Evolutionary conservation across 2,329 filamentous ascomycete genomes (phyloP), one percentile per base, ranked within the genome.

Genomic region (Nemania serpens): DNA sequence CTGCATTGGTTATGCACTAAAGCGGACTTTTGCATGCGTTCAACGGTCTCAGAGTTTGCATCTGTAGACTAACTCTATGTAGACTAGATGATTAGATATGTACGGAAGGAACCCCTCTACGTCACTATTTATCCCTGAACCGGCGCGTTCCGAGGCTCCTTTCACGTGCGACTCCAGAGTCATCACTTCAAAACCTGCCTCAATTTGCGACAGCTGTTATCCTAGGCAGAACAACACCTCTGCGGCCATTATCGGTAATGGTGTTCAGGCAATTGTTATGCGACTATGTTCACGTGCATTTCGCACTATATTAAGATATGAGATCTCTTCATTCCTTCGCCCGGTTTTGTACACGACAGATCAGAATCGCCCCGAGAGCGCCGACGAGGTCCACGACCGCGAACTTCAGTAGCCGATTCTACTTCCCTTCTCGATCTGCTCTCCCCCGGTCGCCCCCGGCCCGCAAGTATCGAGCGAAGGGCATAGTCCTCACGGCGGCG

Each of bases 311-410:
- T 45, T 43, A 66, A 76, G 77, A 75, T 64, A 84, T 84, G 81
- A 81, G 78, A 71, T 69, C 75, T 70, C 75, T 73, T 66, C 74
- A 45, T 51, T 66, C 75, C 58, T 64, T 80, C 43, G 74, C 79
- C 75, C 78, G 80, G 68, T 72, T 78, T 64, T 81, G 76, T 73
- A 72, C 77, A 68, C 81, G 73, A 73, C 73, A 52, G 71, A 70
- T 62, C 66, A 62, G 51, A 71, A 70, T 62, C 66, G 63, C 61
- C 65, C 66, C 43, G 36, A 36, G 42, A 60, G 43, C 50, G 29
- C 52, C 51, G 9, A 25, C 49, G 56, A 67, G 43, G 58, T 69
- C 63, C 46, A 9, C 58, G n/a, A n/a, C 55, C 20, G 20, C 61
- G 7, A 68, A 49, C 17, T 37, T 62, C 37, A 48, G 7, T 29